Evolutionary conservation across 441 rosid genomes (phyloP).

Genomic region (Erysimum pusillum): DNA sequence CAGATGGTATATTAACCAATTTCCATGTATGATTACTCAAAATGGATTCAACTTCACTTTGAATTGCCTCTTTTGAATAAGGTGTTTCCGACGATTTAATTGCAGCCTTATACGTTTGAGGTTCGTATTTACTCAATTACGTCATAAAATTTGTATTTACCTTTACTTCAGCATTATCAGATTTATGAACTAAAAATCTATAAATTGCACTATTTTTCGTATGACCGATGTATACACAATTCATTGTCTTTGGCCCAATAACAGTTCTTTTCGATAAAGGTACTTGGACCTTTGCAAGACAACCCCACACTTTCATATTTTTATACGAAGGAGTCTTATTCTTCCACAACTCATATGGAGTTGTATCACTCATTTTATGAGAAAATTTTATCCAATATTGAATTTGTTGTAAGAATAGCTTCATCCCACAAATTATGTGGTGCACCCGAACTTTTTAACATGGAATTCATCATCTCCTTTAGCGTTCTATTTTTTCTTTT

Average conservation of each 20-base stretch:
- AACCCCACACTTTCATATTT: not conserved
- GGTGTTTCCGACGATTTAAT: not conserved
- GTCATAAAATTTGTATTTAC: not conserved
- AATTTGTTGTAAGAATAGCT: not conserved
- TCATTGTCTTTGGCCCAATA: not conserved
- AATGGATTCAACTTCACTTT: conserved; percentile 1
- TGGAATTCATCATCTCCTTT: not conserved
- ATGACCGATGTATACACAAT: not conserved
- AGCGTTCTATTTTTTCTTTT: conserved; percentile 11
- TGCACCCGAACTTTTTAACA: conserved; percentile 7
- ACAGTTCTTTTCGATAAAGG: not conserved
- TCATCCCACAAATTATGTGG: not conserved
- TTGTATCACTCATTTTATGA: not conserved
- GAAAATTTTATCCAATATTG: not conserved
- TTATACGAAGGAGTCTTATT: not conserved
- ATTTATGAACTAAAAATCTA: conserved; percentile 1
- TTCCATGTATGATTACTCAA: no score
- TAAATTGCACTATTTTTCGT: not conserved
- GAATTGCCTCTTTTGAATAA: not conserved
- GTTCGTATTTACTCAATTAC: not conserved
- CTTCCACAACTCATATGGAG: not conserved
- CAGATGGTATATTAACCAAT: not conserved
- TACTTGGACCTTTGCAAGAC: not conserved
- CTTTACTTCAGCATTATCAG: not conserved
- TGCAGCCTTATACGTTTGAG: not conserved